Conservation (phyloP, 2,329 filamentous ascomycete species). For the Dothideomycetes sp. region DNA sequence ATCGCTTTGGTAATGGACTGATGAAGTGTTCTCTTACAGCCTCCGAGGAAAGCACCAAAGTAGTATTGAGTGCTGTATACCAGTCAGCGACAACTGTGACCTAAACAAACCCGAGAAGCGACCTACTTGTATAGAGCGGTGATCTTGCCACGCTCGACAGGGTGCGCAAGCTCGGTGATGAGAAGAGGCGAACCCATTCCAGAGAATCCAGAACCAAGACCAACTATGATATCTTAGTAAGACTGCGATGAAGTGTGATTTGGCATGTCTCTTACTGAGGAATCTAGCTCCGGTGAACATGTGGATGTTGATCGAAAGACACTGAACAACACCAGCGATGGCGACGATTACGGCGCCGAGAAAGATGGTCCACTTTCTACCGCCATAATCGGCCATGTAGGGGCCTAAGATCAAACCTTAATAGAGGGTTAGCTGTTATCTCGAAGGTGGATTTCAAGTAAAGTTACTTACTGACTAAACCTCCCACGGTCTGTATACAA, state of each 20-base stretch:
- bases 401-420: neutral
- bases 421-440: neutral
- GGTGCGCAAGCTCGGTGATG: constrained; percentile 3
- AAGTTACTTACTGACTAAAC: constrained; percentile 1
- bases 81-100: neutral
- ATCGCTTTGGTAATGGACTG: neutral
- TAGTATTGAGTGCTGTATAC: neutral
- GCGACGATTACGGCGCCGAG: constrained; percentile 1
- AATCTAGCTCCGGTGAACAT: constrained; percentile 9
- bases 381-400: constrained; percentile 5
- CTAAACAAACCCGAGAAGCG: neutral
- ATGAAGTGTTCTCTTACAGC: neutral
- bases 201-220: neutral
- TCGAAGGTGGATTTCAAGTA: neutral
- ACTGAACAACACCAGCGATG: constrained; percentile 2
- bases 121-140: neutral
- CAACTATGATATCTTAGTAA: neutral
- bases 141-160: constrained; percentile 1
- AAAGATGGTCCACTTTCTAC: constrained; percentile 5
- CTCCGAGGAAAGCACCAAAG: neutral
- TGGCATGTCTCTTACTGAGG: neutral
- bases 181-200: neutral
- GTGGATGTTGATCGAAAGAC: neutral
- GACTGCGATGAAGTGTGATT: neutral
- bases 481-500: constrained; percentile 6